Percentiles rank a stretch among this genome's conserved stretches.
Evolutionary conservation across 169 alveolate species (phyloP).

Genomic region (Eimeria brunetti): DNA sequence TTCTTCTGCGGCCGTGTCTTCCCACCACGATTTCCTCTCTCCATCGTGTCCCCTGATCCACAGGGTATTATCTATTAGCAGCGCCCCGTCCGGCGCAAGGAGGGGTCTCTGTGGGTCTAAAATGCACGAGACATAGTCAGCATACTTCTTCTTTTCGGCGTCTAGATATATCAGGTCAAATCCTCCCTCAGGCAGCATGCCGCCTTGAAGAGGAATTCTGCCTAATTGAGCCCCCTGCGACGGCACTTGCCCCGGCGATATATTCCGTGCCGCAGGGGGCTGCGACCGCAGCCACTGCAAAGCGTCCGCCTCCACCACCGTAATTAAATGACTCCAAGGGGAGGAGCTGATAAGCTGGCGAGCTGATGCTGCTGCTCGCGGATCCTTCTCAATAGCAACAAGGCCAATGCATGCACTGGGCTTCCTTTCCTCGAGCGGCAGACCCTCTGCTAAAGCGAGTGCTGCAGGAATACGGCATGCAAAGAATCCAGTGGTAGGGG

Average conservation of each 20-base stretch:
- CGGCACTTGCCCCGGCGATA: background rate
- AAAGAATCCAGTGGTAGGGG: background rate
- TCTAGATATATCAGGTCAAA: slow-evolving; percentile 82
- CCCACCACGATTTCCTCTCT: slow-evolving; percentile 15
- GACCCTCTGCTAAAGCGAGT: slow-evolving; percentile 79
- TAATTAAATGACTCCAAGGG: slow-evolving; percentile 35
- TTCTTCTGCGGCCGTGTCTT: background rate
- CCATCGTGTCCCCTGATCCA: slow-evolving; percentile 49
- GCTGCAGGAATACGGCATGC: slow-evolving; percentile 56
- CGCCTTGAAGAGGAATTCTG: background rate
- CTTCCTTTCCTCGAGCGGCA: background rate
- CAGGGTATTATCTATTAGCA: slow-evolving; percentile 74
- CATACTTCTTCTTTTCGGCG: slow-evolving; percentile 80
- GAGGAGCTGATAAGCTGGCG: slow-evolving; percentile 39
- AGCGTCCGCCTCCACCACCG: slow-evolving; percentile 71
- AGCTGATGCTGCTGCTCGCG: slow-evolving; percentile 74
- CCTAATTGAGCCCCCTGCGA: background rate
- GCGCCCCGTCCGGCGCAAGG: slow-evolving; percentile 75
- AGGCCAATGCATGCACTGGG: slow-evolving; percentile 9
- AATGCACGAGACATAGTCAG: slow-evolving; percentile 7
- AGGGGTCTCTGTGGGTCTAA: slow-evolving; percentile 73
- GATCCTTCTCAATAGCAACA: slow-evolving; percentile 73
- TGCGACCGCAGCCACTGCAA: slow-evolving; percentile 26
- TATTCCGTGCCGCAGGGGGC: background rate
- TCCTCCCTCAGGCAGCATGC: slow-evolving; percentile 31